Base-by-base conservation (phyloP, 2,329 filamentous ascomycete genomes). In the Orbilia blumenaviensis region DNA sequence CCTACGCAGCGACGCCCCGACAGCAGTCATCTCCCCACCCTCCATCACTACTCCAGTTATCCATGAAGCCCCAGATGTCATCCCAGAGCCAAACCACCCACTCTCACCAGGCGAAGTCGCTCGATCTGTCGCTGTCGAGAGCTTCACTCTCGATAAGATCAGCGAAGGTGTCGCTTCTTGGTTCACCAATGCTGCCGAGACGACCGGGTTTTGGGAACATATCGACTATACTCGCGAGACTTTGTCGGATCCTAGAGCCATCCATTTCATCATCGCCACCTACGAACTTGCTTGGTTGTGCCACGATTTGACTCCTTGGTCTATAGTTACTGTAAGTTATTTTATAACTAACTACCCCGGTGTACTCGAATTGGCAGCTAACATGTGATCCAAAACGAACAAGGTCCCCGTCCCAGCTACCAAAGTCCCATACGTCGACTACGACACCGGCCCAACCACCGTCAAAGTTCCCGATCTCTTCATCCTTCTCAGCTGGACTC, bases 211-310 rank as follows among this genome's bases (percentile, higher is more conserved):
- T 29, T 75, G 63, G 63, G 71, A 75, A 44, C 71, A 75, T 41
- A 48, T 75, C 12, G 71, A 75, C 27, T 75, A 63, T 41, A 68
- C 71, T 10, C 71, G 71, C 23, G 71, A 75, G 16, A 75, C 71
- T 8, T 41, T 75, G 7, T 75, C 71, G n/a, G 63, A 67, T 23
- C 71, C 71, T 9, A 63, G 56, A 12, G 38, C 71, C n/a, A 75
- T 75, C 18, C 71, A 75, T 10, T 66, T 66, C 16, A 44, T 75
- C 23, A 68, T 75, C 18, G 71, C 63, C 1, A 68, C 54, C 38
- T 75, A 75, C 63, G 71, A 75, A 27, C 38, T 75, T 10, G 71
- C 71, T 16, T 75, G 71, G 71, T 41, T 75, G 14, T 68, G 63
- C 48, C 71, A 68, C 34, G 71, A 67, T 44, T 38, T 75, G 9